Base-by-base conservation (phyloP, 2,329 filamentous ascomycete genomes). In the Fusarium xyrophilum region DNA sequence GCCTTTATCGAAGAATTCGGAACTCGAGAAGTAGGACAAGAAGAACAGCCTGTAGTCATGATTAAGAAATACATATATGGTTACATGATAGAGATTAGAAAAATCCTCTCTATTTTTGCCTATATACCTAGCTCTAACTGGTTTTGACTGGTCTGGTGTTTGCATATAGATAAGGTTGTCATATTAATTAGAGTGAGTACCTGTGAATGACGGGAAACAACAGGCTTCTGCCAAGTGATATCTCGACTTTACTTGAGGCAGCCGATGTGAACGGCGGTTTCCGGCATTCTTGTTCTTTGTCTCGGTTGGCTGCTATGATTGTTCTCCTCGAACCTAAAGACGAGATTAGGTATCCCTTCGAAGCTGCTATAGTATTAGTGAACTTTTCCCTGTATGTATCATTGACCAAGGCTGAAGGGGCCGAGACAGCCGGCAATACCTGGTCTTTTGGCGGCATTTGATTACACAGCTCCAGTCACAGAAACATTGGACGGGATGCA, bases 361-460 rank as follows among this genome's bases (percentile, higher is more conserved):
- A 43, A 38, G 28, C 38, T 33, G 44, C 23, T 15, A n/a, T 21
- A 11, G 25, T 27, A 23, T 60, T 32, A 43, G 40, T 60, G 63
- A 66, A 28, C 25, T 38, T 40, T 53, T 39, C 27, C 32, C 25
- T 56, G 51, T 50, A 46, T 56, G 51, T 53, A 46, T 63, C 46
- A 43, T 62, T 51, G 30, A 38, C 43, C 46, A 50, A 46, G 52
- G 35, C 55, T 50, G 42, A 65, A 40, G 40, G 28, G 32, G 39
- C 68, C 56, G 61, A 67, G 63, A 59, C 46, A 53, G 46, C 35
- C 67, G 65, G 47, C 48, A 35, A 58, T 67, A 56, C 57, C 48
- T 56, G 48, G 51, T 44, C 55, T 51, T 51, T 39, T 51, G 60
- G 56, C 55, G 48, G 42, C n/a, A 61, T 64, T 38, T 40, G 27